phyloP scores from a whole-genome alignment of 164 flowering plant genomes.

The Magnolia kwangsiensis region DNA sequence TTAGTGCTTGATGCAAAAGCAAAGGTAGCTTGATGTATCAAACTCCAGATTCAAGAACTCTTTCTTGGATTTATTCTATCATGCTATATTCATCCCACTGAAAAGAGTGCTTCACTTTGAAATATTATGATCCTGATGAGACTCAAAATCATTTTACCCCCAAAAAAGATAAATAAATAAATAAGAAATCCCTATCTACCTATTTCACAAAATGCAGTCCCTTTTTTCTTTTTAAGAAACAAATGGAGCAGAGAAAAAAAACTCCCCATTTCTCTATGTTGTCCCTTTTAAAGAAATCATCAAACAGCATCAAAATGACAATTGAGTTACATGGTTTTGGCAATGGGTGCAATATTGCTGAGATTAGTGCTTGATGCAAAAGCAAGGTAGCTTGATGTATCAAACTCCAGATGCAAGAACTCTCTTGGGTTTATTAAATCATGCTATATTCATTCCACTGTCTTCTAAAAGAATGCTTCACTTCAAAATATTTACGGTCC shows the following conservation, averaged over 20 bases:
- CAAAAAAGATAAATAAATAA: not conserved
- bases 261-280: not conserved
- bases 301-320: slow-evolving; percentile 37
- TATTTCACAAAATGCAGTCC: not conserved
- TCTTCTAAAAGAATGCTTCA: not conserved
- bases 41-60: slow-evolving; percentile 20
- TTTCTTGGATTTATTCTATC: slow-evolving; percentile 29
- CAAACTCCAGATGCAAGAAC: slow-evolving; percentile 24
- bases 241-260: not conserved
- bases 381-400: slow-evolving; percentile 46
- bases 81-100: slow-evolving; percentile 19
- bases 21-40: slow-evolving; percentile 43
- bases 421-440: slow-evolving; percentile 30
- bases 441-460: slow-evolving; percentile 19
- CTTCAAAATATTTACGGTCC: not conserved
- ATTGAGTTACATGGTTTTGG: slow-evolving; percentile 32
- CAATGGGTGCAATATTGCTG: slow-evolving; percentile 41
- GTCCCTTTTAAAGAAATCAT: not conserved
- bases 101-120: not conserved
- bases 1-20: slow-evolving; percentile 42
- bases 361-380: slow-evolving; percentile 40
- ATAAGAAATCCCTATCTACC: not conserved
- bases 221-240: not conserved
- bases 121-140: not conserved
- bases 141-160: not conserved